Evolutionary conservation across 768 basidiomycete genomes (phyloP).

Genomic region (Cystobasidium onofrii): DNA sequence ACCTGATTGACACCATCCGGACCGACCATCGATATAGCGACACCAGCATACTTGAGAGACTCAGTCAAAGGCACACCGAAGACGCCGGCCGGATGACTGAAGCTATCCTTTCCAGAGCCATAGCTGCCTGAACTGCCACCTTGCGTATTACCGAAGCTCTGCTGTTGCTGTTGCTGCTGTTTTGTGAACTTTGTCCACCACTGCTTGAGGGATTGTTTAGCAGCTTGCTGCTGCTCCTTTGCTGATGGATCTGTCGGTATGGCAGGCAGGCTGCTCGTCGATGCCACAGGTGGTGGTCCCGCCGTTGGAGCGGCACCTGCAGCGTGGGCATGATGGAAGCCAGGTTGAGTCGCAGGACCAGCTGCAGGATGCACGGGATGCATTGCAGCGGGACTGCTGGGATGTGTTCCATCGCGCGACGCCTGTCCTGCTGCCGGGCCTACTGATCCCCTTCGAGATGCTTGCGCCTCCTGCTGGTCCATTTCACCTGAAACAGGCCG

Average conservation of each 20-base stretch:
- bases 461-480: not conserved
- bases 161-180: not conserved
- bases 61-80: constrained; percentile 80
- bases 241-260: constrained; percentile 9
- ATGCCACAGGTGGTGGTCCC: not conserved
- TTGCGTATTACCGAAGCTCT: too few relatives aligned
- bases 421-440: not conserved
- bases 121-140: not conserved
- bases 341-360: not conserved
- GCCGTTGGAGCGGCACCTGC: not conserved
- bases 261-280: not conserved
- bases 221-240: constrained; percentile 15
- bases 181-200: constrained; percentile 29
- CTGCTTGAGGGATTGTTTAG: constrained; percentile 5
- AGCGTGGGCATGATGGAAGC: not conserved
- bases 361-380: too few relatives aligned
- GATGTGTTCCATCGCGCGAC: not conserved
- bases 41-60: constrained; percentile 74
- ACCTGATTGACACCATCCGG: constrained; percentile 47
- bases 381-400: not conserved
- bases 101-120: not conserved
- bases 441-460: not conserved
- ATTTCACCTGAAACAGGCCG: not conserved
- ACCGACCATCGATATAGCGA: constrained; percentile 85
- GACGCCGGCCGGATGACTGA: constrained; percentile 48